Percentiles rank a stretch among this genome's conserved stretches.
These are phyloP conservation scores for Ustilago lituana DNA, from an alignment of 1,284 basidiomycete genomes.

Conservation along the genomic window DNA sequence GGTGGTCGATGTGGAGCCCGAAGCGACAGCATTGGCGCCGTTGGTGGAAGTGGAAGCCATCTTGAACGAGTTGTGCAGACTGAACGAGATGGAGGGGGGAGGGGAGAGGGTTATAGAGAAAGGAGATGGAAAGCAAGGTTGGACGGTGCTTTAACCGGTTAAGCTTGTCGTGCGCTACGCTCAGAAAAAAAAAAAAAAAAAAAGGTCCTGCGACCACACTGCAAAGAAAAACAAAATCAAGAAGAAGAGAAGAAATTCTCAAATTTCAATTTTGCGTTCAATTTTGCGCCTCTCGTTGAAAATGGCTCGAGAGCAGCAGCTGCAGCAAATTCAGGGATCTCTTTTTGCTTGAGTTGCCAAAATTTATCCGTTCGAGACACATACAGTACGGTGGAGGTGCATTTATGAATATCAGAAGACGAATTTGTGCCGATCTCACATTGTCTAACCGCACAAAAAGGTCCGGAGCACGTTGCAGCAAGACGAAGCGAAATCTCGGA, in stretches of 20 bases:
- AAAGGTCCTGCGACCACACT: too few relatives aligned
- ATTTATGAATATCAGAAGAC: neutral
- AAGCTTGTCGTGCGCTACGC: slow-evolving; percentile 5
- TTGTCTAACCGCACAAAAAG: neutral
- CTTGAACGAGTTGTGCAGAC: slow-evolving; percentile 3
- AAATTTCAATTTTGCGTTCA: slow-evolving; percentile 3
- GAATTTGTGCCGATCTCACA: slow-evolving; percentile 15
- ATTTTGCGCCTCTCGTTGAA: too few relatives aligned
- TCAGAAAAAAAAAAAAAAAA: neutral
- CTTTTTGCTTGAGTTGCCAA: neutral
- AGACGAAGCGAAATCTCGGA: too few relatives aligned
- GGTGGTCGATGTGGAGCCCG: slow-evolving; percentile 30
- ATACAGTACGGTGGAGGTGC: neutral
- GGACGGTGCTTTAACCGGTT: neutral
- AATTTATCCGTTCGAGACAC: neutral
- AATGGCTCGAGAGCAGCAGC: too few relatives aligned
- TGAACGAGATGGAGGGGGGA: neutral
- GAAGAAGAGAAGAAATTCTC: slow-evolving; percentile 1
- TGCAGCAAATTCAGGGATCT: slow-evolving; percentile 14
- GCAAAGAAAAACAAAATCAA: neutral
- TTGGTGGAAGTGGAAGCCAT: slow-evolving; percentile 54
- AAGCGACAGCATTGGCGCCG: slow-evolving; percentile 26
- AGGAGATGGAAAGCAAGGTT: neutral
- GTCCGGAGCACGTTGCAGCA: slow-evolving; percentile 14
- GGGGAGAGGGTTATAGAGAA: neutral